Percentiles rank a stretch among this genome's conserved stretches.
phyloP scores from a whole-genome alignment of 768 basidiomycete species.

The Boletus sp. region DNA sequence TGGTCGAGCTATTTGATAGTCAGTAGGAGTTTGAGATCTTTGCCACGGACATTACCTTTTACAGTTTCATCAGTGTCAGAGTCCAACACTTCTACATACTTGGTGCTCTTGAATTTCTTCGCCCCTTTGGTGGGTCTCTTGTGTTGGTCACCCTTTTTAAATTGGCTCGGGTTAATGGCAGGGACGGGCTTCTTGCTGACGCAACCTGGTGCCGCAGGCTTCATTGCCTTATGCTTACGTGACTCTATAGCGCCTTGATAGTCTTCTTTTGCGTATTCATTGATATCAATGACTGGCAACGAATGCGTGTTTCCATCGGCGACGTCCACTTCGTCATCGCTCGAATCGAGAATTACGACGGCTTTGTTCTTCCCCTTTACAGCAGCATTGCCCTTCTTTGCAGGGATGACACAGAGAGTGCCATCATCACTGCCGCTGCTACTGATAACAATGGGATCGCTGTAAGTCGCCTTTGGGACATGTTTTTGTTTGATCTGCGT shows the following conservation, averaged over 20 bases:
- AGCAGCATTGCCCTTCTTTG: too few species aligned
- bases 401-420: neutral
- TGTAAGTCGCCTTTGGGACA: neutral
- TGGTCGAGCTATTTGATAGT: too few species aligned
- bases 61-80: too few species aligned
- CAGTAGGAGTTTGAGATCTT: too few species aligned
- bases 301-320: neutral
- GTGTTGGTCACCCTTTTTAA: too few species aligned
- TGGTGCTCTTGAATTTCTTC: too few species aligned
- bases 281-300: neutral
- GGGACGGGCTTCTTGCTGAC: neutral
- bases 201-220: neutral
- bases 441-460: conserved; percentile 2
- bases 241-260: neutral
- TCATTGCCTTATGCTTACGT: conserved; percentile 1
- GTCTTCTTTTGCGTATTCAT: neutral
- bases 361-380: neutral
- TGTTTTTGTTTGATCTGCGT: neutral
- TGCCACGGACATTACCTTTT: too few species aligned
- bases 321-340: neutral
- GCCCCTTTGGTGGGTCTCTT: too few species aligned
- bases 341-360: neutral
- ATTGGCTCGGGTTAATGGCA: too few species aligned
- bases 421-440: conserved; percentile 1
- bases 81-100: too few species aligned